Base-by-base conservation (phyloP, 441 rosid genomes). In the Macaranga tanarius region DNA sequence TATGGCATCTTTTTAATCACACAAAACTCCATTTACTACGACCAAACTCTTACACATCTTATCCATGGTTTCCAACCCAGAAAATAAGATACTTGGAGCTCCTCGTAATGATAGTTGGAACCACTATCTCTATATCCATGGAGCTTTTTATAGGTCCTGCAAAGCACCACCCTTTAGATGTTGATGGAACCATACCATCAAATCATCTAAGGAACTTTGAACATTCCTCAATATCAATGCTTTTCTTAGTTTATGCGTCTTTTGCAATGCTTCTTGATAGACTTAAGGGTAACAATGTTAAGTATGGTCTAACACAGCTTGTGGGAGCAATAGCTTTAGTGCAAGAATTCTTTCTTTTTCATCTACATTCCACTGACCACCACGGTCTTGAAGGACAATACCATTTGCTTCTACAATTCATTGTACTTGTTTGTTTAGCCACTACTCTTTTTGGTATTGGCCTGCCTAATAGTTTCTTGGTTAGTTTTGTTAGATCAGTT, bases 171-270 rank as follows among this genome's bases (percentile, higher is more conserved):
- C 97, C 96, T 25, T 84, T 92, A 34, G 91, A 90, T 70, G 19
- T 76, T 1, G 92, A 90, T 57, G 92, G 91, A 62, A 84, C 95
- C 70, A 88, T 89, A 31, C 97, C 97, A 51, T 82, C 90, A 40
- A 79, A 83, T 79, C 92, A 91, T 79, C 90, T 91, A 65, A 89
- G 82, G 76, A 89, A 89, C 88, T 84, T 89, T 26, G 97, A 92
- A 64, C 98, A 92, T 78, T 82, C 97, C 13, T 65, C 83, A 16
- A 88, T 92, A 47, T 86, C 90, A 28, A 4, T 82, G 65, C 69
- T 90, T 56, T 87, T 88, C 79, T 75, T 92, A 59, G 76, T 80
- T 28, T 92, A 88, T 44, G 88, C 93, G 1, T 64, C 69, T 10
- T 80, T 86, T 6, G 89, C 95, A 9, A 73, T 91, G 2, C 1